Conservation (phyloP, 345 rosid genomes). For the Conringia planisiliqua region DNA sequence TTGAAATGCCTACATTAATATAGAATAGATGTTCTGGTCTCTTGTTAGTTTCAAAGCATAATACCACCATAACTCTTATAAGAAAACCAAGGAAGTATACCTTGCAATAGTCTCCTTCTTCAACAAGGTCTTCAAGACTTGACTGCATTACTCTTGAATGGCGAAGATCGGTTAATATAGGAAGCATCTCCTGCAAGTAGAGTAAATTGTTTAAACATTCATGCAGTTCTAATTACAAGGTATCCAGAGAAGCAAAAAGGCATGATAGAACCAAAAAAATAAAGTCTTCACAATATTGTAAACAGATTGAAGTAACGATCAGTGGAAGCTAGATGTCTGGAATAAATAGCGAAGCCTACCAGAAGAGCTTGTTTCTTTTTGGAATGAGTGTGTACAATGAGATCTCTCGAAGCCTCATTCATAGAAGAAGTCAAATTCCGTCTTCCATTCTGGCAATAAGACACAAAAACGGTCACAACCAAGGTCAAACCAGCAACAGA, state of each 20-base stretch:
- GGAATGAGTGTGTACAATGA: conserved; percentile 81
- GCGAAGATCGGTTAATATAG: conserved; percentile 66
- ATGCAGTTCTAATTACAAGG: not conserved
- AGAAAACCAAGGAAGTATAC: conserved; percentile 22
- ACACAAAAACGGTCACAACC: conserved; percentile 14
- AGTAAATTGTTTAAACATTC: conserved; percentile 11
- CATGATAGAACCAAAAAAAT: not conserved
- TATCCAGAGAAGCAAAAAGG: not conserved
- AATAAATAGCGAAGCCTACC: conserved; percentile 44
- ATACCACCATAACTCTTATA: conserved; percentile 1
- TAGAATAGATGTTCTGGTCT: conserved; percentile 12
- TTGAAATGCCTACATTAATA: conserved; percentile 79
- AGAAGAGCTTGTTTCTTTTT: conserved; percentile 92
- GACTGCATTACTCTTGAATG: conserved; percentile 80
- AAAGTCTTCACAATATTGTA: not conserved
- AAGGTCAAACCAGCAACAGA: conserved; percentile 24
- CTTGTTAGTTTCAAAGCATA: conserved; percentile 9
- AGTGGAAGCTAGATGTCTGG: not conserved
- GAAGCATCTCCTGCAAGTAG: conserved; percentile 77
- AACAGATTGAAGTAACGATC: not conserved
- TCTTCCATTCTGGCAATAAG: conserved; percentile 80
- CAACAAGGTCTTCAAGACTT: conserved; percentile 81
- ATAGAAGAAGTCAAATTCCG: conserved; percentile 85
- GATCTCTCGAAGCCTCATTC: conserved; percentile 99
- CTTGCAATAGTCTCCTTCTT: conserved; percentile 93